Evolutionary conservation across 305 asterid genomes (phyloP), one percentile per base, ranked within the genome.

Genomic region (Lippia alba): DNA sequence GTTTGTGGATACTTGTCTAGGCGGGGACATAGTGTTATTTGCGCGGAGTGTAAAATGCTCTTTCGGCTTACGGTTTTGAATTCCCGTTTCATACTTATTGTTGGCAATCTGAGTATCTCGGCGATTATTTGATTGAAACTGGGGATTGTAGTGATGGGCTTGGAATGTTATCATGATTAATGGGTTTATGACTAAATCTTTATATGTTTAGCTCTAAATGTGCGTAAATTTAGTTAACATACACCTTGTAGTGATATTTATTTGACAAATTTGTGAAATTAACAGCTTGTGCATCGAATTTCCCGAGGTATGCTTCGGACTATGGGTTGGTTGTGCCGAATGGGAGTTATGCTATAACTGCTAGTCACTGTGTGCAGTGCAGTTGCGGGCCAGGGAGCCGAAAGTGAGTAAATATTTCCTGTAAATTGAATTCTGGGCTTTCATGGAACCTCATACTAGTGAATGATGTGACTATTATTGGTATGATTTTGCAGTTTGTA

Each of bases 241-340:
- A 10, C 11, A 20, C 56, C 40, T 15, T 32, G 18, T 32, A 32
- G 18, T 61, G 12, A 44, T 33, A 9, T 15, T 19, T 14, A 8
- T 24, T 71, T 15, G 3, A 39, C 50, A 48, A 16, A 24, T 24
- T 73, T 73, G 11, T 41, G 12, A 63, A 14, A 69, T 64, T 76
- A 80, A 76, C 92, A 94, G 99, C 99, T 70, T 94, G 99, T 77
- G 89, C 96, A 24, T 90, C 99, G n/a, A 89, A 77, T 72, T 92
- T 94, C 78, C 91, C 98, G n/a, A 81, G 16, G 9, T 85, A 83
- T 12, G 85, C 97, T 12, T 77, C 88, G 4, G 99, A 94, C 74
- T 85, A 81, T 34, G 96, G 92, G 44, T 79, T 94, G 74, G 86
- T 92, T 69, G 97, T 94, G 41, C 96, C 98, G 2, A 94, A 90